Evolutionary conservation across 2,329 filamentous ascomycete genomes (phyloP), one percentile per base, ranked within the genome.

Genomic region (Apiospora marii): DNA sequence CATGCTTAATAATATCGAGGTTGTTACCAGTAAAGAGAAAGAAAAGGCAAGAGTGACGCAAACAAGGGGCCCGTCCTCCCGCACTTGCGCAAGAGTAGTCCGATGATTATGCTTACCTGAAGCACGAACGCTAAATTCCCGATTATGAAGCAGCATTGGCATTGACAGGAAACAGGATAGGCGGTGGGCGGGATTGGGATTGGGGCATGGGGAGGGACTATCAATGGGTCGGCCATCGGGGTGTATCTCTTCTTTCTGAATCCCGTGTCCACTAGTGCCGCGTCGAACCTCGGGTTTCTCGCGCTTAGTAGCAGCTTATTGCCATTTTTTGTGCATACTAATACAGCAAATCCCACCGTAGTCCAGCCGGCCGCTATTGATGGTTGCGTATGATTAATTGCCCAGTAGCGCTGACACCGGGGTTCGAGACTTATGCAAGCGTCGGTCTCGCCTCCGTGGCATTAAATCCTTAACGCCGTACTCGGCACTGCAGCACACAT

Each of bases 41-140:
- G 13, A 22, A n/a, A n/a, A n/a, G 22, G 34, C 2, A 10, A 30
- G 30, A 4, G n/a, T 64, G 34, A 41, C 34, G 58, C 58, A 64
- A 64, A 37, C 34, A 24, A 1, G 58, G 34, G 34, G 37, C 1
- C 30, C 19, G 30, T 19, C 19, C 8, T 22, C 6, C 53, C 27
- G 27, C 27, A 19, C 19, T 7, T 24, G 19, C 24, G 30, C 14
- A 34, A 4, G 19, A 37, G 46, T n/a, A n/a, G 19, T 64, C 58
- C 58, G 22, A 64, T 37, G 53, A 24, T 41, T 64, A 64, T 64
- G 58, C 58, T 64, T 64, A 64, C 34, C 27, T 34, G 19, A 34
- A 0, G 27, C 46, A 10, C 46, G 3, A 14, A 27, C 12, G 6
- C 4, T 19, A 14, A 61, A 30, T n/a, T 41, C 19, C 30, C 19